Conservation (phyloP, 192 early-diverging fungal genomes). For the Backusella morwellensis region DNA sequence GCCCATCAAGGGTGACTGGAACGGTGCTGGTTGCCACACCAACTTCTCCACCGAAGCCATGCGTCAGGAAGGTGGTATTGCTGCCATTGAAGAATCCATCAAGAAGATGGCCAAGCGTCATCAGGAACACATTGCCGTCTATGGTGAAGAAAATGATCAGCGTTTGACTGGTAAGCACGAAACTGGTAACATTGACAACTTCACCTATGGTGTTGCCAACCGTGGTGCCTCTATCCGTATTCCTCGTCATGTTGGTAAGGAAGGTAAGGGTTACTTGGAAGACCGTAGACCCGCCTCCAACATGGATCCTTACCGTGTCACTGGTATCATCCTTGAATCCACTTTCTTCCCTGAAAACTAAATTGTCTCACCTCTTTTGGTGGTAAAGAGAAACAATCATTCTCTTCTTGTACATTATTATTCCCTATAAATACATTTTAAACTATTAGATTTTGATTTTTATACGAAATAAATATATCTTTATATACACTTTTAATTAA, state of each 20-base stretch:
- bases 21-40: constrained; percentile 57
- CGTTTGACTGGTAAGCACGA: constrained; percentile 54
- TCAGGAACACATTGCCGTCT: constrained; percentile 51
- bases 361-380: neutral
- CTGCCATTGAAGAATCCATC: constrained; percentile 50
- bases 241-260: constrained; percentile 50
- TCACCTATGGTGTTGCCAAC: constrained; percentile 54
- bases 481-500: constrained; percentile 4
- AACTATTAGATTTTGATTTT: constrained; percentile 3
- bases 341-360: constrained; percentile 26
- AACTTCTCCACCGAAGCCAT: constrained; percentile 53
- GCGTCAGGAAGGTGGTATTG: constrained; percentile 48
- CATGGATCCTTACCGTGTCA: constrained; percentile 57
- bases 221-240: constrained; percentile 59
- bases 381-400: neutral
- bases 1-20: constrained; percentile 59
- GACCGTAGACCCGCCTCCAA: constrained; percentile 56
- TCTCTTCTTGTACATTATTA: constrained; percentile 8
- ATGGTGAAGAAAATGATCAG: constrained; percentile 57
- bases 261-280: constrained; percentile 56
- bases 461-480: neutral
- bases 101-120: constrained; percentile 46
- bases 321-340: constrained; percentile 48
- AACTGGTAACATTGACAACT: constrained; percentile 51
- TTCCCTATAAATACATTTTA: constrained; percentile 1